phyloP scores from a whole-genome alignment of 1,284 basidiomycete species.

The Rhodotorula mucilaginosa region DNA sequence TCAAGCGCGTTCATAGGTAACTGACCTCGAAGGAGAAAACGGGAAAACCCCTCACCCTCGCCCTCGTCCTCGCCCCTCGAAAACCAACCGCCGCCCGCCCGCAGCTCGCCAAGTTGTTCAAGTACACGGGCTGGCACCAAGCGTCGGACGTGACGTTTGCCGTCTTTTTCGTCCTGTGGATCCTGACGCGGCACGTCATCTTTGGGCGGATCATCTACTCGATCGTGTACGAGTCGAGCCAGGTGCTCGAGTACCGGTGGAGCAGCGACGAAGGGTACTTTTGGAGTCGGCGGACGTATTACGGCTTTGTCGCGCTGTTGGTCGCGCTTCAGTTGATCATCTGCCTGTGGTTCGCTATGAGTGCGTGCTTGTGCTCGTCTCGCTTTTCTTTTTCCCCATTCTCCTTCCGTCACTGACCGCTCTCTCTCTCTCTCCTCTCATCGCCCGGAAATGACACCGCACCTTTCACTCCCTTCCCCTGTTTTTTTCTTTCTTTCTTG shows the following conservation, averaged over 20 bases:
- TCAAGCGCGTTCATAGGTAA: too few species aligned
- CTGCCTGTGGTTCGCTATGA: conserved; percentile 35
- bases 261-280: conserved; percentile 61
- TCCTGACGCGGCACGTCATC: conserved; percentile 76
- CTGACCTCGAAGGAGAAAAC: too few species aligned
- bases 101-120: conserved; percentile 83
- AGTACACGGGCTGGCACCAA: conserved; percentile 67
- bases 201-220: conserved; percentile 70
- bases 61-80: too few species aligned
- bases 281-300: conserved; percentile 55
- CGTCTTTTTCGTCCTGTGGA: conserved; percentile 82
- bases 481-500: too few species aligned
- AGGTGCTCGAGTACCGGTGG: conserved; percentile 60
- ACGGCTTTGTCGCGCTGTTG: conserved; percentile 61
- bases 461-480: too few species aligned
- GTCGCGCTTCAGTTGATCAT: conserved; percentile 60
- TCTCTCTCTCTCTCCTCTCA: too few species aligned
- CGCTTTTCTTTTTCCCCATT: conserved; percentile 56
- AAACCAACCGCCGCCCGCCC: too few species aligned
- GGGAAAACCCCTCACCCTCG: too few species aligned
- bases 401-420: too few species aligned
- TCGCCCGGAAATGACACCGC: too few species aligned
- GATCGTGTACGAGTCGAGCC: conserved; percentile 56
- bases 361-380: conserved; percentile 18
- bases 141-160: conserved; percentile 75